Conservation (phyloP, 164 flowering plant genomes). For the Magnolia officinalis region DNA sequence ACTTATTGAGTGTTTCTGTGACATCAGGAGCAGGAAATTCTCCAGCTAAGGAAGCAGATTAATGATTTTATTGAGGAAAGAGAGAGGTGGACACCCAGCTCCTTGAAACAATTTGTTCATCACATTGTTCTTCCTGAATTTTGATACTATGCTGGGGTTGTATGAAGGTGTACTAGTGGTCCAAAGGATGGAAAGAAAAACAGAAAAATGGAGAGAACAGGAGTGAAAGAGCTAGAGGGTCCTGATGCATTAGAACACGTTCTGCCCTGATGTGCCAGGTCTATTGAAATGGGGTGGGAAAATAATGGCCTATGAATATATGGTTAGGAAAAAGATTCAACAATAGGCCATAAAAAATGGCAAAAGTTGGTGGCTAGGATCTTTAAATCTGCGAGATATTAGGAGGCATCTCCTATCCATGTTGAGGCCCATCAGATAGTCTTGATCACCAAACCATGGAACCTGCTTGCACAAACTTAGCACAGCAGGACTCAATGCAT, state of each 20-base stretch:
- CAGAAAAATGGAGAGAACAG: neutral
- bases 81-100: constrained; percentile 44
- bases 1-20: constrained; percentile 1
- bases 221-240: neutral
- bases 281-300: no score
- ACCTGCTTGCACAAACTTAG: no score
- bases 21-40: constrained; percentile 59
- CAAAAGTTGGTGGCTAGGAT: no score
- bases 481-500: no score
- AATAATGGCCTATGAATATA: no score
- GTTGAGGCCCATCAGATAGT: no score
- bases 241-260: neutral
- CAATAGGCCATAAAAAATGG: no score
- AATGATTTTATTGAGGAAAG: constrained; percentile 54
- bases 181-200: neutral
- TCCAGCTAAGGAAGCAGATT: constrained; percentile 41
- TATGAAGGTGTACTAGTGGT: constrained; percentile 8
- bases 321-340: no score
- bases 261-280: neutral
- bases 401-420: no score
- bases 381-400: no score
- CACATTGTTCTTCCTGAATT: neutral
- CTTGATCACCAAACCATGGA: no score
- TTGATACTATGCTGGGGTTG: neutral
- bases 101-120: neutral